A percentile compares a stretch with the other conserved stretches of the same genome.
Conservation (phyloP, 352 stramenopile genomes). For the Pythium diclinum region DNA sequence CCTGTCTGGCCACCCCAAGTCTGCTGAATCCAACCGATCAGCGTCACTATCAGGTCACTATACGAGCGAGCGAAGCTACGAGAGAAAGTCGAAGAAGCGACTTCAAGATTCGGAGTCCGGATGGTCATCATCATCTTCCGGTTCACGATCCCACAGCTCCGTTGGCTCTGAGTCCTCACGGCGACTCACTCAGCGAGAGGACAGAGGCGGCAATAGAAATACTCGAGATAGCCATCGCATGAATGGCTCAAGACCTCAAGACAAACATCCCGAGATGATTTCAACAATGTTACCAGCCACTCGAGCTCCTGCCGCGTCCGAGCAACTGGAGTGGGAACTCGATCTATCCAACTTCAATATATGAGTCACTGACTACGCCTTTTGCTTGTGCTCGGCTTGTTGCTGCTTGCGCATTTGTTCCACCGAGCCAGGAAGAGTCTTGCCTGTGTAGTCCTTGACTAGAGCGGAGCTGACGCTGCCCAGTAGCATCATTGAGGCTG, state of each 20-base stretch:
- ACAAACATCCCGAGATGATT: not conserved
- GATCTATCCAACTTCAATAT: slow-evolving; percentile 68
- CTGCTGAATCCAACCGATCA: not conserved
- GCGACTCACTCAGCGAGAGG: slow-evolving; percentile 1
- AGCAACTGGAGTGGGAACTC: slow-evolving; percentile 46
- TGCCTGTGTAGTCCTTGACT: slow-evolving; percentile 59
- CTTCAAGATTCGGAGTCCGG: not conserved
- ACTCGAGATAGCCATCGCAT: not conserved
- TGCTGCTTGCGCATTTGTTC: slow-evolving; percentile 49
- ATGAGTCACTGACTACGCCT: slow-evolving; percentile 8
- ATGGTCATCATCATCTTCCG: not conserved
- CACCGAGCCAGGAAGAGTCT: slow-evolving; percentile 49
- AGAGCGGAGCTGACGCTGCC: slow-evolving; percentile 58
- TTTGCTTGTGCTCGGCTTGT: slow-evolving; percentile 9
- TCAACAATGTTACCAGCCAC: too few species aligned
- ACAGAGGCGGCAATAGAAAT: slow-evolving; percentile 1
- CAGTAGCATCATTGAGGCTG: slow-evolving; percentile 77
- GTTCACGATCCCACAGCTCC: not conserved
- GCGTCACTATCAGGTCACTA: not conserved
- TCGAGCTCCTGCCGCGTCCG: slow-evolving; percentile 2
- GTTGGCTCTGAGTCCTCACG: not conserved
- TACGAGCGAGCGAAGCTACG: not conserved
- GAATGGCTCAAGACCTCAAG: not conserved
- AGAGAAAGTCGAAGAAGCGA: not conserved
- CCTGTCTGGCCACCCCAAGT: not conserved